These are phyloP conservation scores for Seiridium unicorne DNA, from an alignment of 2,329 filamentous ascomycete species.

Conservation along the genomic window DNA sequence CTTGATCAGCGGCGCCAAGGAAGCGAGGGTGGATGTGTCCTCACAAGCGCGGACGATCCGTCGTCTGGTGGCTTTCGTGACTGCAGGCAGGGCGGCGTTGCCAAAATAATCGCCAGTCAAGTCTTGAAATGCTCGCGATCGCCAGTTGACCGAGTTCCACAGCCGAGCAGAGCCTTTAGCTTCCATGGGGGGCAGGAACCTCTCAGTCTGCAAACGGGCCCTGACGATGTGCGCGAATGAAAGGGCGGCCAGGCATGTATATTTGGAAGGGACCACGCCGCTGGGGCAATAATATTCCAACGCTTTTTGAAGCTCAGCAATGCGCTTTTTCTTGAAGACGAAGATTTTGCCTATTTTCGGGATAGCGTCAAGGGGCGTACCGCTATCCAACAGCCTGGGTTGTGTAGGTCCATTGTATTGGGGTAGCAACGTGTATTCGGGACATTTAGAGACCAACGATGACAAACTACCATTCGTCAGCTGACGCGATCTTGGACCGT, in stretches of 20 bases:
- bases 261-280: constrained; percentile 31
- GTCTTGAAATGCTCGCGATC: constrained; percentile 30
- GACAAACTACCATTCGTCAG: constrained; percentile 17
- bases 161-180: constrained; percentile 20
- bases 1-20: constrained; percentile 28
- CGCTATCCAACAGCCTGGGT: constrained; percentile 24
- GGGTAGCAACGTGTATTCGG: constrained; percentile 35
- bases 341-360: constrained; percentile 40
- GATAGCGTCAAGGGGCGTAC: constrained; percentile 25
- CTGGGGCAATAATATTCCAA: constrained; percentile 16
- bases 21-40: constrained; percentile 23
- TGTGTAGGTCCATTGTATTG: constrained; percentile 35
- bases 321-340: constrained; percentile 31
- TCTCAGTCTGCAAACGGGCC: constrained; percentile 27
- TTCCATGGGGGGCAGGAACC: constrained; percentile 15
- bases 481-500: constrained; percentile 12
- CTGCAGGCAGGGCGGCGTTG: constrained; percentile 39
- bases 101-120: constrained; percentile 35
- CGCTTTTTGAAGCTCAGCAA: constrained; percentile 29
- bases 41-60: constrained; percentile 21
- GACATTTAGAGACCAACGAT: constrained; percentile 28
- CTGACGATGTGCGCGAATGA: constrained; percentile 38
- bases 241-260: constrained; percentile 37
- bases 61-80: constrained; percentile 24
- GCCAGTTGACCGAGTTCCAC: constrained; percentile 42